Evolutionary conservation across 2,329 filamentous ascomycete genomes (phyloP).

Genomic region (Chaetomium sp.): DNA sequence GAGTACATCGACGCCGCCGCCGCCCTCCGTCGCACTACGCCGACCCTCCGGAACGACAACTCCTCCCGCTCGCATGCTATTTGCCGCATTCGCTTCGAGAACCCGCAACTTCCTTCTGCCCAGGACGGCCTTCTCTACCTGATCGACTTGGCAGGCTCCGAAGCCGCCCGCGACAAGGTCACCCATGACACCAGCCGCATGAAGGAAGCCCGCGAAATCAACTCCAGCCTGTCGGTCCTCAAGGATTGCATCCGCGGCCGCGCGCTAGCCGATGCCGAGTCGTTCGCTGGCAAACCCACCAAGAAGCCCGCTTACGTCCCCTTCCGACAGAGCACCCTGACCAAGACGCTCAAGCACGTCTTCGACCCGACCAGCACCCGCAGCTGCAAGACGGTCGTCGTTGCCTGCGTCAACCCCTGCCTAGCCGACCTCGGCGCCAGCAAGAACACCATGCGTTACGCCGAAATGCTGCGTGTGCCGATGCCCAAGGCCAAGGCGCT

Average conservation of each 20-base stretch:
- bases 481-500: slow-evolving; percentile 37
- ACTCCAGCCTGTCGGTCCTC: slow-evolving; percentile 51
- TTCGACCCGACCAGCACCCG: slow-evolving; percentile 48
- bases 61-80: slow-evolving; percentile 54
- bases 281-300: slow-evolving; percentile 14
- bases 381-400: slow-evolving; percentile 47
- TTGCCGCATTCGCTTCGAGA: slow-evolving; percentile 49
- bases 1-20: slow-evolving; percentile 43
- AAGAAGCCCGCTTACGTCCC: slow-evolving; percentile 47
- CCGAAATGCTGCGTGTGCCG: slow-evolving; percentile 49
- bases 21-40: slow-evolving; percentile 45
- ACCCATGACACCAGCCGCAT: slow-evolving; percentile 48
- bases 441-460: slow-evolving; percentile 54
- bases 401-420: slow-evolving; percentile 53
- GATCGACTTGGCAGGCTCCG: slow-evolving; percentile 53
- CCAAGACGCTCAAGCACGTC: slow-evolving; percentile 52
- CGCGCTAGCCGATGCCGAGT: slow-evolving; percentile 41
- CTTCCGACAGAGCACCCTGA: slow-evolving; percentile 51
- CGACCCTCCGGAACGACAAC: slow-evolving; percentile 50
- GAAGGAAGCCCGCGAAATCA: slow-evolving; percentile 52
- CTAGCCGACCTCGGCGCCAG: slow-evolving; percentile 47
- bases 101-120: slow-evolving; percentile 34
- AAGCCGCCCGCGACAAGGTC: slow-evolving; percentile 48
- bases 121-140: slow-evolving; percentile 51
- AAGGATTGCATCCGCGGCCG: slow-evolving; percentile 56